Evolutionary conservation across 1,139 yeast species (phyloP).

Genomic region (Maudiozyma humilis): DNA sequence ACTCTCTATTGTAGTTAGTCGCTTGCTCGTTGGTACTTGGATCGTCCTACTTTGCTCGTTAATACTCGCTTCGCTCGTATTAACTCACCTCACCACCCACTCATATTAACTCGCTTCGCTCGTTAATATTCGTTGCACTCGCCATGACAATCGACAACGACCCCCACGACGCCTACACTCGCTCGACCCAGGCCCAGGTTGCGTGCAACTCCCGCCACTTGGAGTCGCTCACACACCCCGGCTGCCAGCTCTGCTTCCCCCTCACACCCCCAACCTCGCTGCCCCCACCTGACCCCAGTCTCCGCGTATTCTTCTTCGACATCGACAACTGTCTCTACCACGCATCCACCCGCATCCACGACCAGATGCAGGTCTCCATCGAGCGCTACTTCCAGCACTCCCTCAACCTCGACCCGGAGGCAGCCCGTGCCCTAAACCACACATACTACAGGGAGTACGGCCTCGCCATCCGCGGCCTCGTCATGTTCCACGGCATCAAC

Average conservation of each 20-base stretch:
- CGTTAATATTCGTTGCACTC: neutral
- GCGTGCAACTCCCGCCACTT: constrained; percentile 28
- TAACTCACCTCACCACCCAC: neutral
- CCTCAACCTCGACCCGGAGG: constrained; percentile 54
- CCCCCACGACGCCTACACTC: constrained; percentile 15
- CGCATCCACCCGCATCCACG: constrained; percentile 67
- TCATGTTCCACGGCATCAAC: constrained; percentile 70
- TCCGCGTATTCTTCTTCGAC: constrained; percentile 69
- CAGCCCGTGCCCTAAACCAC: constrained; percentile 65
- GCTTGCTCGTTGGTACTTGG: too few species aligned
- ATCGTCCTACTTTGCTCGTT: too few species aligned
- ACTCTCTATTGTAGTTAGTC: too few species aligned
- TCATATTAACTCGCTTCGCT: neutral
- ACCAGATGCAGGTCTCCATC: constrained; percentile 78
- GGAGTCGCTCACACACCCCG: constrained; percentile 31
- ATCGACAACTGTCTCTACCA: constrained; percentile 85
- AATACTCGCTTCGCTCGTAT: too few species aligned
- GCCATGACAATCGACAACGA: constrained; percentile 18
- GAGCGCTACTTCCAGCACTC: constrained; percentile 68
- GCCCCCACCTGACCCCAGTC: constrained; percentile 22
- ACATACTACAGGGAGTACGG: constrained; percentile 83
- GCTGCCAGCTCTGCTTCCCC: constrained; percentile 26
- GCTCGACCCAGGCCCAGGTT: constrained; percentile 24
- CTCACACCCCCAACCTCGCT: constrained; percentile 17
- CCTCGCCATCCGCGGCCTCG: constrained; percentile 85